Conservation (phyloP, 208 protist genomes). For the Crithidia thermophila region DNA sequence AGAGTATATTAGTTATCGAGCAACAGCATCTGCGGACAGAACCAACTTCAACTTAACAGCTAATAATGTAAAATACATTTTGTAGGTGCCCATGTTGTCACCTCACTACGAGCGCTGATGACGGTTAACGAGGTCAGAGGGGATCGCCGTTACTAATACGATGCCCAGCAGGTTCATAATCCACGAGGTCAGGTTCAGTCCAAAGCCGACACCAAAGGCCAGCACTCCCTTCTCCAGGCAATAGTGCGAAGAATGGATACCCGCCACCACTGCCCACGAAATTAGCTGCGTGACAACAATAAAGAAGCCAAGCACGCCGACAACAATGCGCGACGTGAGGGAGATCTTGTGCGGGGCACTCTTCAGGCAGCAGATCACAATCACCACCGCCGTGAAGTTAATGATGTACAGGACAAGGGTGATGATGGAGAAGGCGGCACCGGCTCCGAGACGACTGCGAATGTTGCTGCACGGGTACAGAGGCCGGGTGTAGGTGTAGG, state of each 20-base stretch:
- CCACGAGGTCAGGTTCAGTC: slow-evolving; percentile 61
- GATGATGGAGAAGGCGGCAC: slow-evolving; percentile 67
- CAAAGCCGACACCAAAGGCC: slow-evolving; percentile 69
- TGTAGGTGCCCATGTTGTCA: background rate
- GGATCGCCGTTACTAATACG: slow-evolving; percentile 21
- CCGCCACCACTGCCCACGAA: slow-evolving; percentile 53
- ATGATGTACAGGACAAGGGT: slow-evolving; percentile 44
- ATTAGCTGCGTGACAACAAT: slow-evolving; percentile 46
- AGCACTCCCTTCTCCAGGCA: slow-evolving; percentile 18
- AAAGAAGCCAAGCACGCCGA: slow-evolving; percentile 33
- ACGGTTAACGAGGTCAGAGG: slow-evolving; percentile 1
- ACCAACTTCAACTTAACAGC: background rate
- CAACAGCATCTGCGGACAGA: background rate
- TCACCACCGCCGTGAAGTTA: slow-evolving; percentile 26
- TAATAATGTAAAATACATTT: background rate
- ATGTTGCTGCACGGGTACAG: slow-evolving; percentile 39
- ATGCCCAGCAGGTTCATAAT: slow-evolving; percentile 37
- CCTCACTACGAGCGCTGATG: background rate
- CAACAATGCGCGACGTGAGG: slow-evolving; percentile 21
- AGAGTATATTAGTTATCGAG: background rate
- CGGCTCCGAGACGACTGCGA: slow-evolving; percentile 42
- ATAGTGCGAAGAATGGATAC: slow-evolving; percentile 35
- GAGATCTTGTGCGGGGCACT: slow-evolving; percentile 27
- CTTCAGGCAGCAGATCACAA: slow-evolving; percentile 37
- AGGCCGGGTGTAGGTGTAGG: slow-evolving; percentile 41